Evolutionary conservation across 2,329 filamentous ascomycete species (phyloP).

Genomic region (Aspergillus brasiliensis): DNA sequence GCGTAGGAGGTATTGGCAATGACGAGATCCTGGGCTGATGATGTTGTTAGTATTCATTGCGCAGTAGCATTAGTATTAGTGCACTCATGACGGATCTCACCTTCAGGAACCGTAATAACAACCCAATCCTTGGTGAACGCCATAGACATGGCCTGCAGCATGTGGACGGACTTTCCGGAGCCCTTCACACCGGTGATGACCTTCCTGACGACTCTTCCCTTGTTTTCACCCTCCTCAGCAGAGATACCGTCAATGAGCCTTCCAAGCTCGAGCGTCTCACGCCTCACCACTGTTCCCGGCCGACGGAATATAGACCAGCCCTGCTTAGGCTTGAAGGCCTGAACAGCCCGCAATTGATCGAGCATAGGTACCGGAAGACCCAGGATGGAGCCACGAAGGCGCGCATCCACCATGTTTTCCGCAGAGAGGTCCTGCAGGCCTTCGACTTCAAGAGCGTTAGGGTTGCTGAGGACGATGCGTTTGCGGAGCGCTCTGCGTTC

Average conservation of each 20-base stretch:
- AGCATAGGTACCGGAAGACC: slow-evolving; percentile 69
- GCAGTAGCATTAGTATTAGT: neutral
- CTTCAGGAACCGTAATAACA: slow-evolving; percentile 86
- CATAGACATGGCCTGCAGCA: slow-evolving; percentile 81
- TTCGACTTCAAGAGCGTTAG: slow-evolving; percentile 79
- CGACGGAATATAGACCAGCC: slow-evolving; percentile 83
- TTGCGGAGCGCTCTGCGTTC: slow-evolving; percentile 87
- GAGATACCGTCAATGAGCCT: slow-evolving; percentile 61
- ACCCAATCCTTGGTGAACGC: slow-evolving; percentile 83
- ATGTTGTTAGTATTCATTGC: slow-evolving; percentile 18
- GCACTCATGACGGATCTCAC: slow-evolving; percentile 51
- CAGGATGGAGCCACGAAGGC: slow-evolving; percentile 67
- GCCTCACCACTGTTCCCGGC: slow-evolving; percentile 75
- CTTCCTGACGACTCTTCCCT: slow-evolving; percentile 51
- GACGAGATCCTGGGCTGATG: slow-evolving; percentile 74
- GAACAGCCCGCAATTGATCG: slow-evolving; percentile 77
- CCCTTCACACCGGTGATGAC: slow-evolving; percentile 73
- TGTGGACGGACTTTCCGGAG: slow-evolving; percentile 82
- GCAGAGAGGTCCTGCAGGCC: slow-evolving; percentile 65
- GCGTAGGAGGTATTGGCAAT: slow-evolving; percentile 80
- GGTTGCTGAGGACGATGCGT: slow-evolving; percentile 88
- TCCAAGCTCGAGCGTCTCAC: slow-evolving; percentile 75
- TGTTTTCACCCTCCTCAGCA: slow-evolving; percentile 39
- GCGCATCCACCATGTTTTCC: slow-evolving; percentile 57
- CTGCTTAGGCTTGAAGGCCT: slow-evolving; percentile 90